Conservation (phyloP, 2,329 filamentous ascomycete genomes). For the Tolypocladium album region DNA sequence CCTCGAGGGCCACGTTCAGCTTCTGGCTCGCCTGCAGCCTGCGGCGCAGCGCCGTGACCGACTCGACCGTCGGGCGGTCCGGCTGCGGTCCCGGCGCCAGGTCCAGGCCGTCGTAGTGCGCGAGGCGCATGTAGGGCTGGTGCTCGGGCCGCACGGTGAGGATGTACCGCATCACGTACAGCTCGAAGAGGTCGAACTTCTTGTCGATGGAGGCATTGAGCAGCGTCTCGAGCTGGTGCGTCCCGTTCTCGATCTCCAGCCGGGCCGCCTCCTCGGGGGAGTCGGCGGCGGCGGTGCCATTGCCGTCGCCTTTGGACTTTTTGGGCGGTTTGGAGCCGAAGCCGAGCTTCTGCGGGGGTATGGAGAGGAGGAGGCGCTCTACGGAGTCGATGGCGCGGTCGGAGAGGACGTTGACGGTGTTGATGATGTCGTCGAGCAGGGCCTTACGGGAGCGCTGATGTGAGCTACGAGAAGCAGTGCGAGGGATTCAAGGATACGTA, state of each 20-base stretch:
- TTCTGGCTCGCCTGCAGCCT: conserved; percentile 71
- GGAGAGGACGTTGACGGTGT: conserved; percentile 86
- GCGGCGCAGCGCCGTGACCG: conserved; percentile 59
- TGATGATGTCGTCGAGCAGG: conserved; percentile 95
- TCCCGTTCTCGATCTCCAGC: conserved; percentile 76
- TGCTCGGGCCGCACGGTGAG: conserved; percentile 59
- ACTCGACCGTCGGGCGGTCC: conserved; percentile 48
- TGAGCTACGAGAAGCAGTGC: neutral
- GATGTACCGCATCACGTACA: conserved; percentile 84
- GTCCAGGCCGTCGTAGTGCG: conserved; percentile 68
- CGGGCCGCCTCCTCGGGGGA: conserved; percentile 28
- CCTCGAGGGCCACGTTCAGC: conserved; percentile 57
- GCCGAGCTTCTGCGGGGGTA: conserved; percentile 68
- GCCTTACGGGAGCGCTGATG: conserved; percentile 47
- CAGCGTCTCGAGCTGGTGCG: conserved; percentile 74
- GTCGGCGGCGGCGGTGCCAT: conserved; percentile 1
- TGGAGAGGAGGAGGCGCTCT: conserved; percentile 67
- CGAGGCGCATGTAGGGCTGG: conserved; percentile 67
- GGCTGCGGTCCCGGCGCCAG: conserved; percentile 19
- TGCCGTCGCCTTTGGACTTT: conserved; percentile 7
- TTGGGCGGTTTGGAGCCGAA: conserved; percentile 42
- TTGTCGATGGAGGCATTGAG: conserved; percentile 73
- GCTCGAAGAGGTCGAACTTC: conserved; percentile 78
- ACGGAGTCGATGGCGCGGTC: conserved; percentile 83
- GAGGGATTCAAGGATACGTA: conserved; percentile 32